Percentiles rank a stretch among this genome's conserved stretches.
phyloP scores from a whole-genome alignment of 192 early-diverging fungal species.

The Coemansia sp. region DNA sequence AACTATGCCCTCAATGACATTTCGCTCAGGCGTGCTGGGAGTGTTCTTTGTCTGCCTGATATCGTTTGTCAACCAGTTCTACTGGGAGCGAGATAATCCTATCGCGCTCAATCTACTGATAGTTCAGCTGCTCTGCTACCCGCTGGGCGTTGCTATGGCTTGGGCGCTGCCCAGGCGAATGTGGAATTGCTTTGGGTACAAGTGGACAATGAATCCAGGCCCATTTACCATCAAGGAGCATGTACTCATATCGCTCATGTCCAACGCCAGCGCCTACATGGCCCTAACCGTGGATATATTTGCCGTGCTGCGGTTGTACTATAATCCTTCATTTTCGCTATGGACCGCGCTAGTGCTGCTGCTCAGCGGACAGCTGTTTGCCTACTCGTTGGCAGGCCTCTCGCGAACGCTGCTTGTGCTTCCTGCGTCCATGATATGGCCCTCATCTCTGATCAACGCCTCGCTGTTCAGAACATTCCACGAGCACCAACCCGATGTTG shows the following conservation, averaged over 20 bases:
- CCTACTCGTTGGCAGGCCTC: slow-evolving; percentile 72
- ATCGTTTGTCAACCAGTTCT: slow-evolving; percentile 78
- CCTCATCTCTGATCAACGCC: slow-evolving; percentile 73
- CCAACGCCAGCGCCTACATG: slow-evolving; percentile 70
- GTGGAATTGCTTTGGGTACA: slow-evolving; percentile 59
- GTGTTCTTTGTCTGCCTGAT: slow-evolving; percentile 68
- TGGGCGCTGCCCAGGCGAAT: slow-evolving; percentile 61
- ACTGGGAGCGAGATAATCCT: slow-evolving; percentile 86
- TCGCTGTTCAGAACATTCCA: slow-evolving; percentile 83
- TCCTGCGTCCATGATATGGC: slow-evolving; percentile 90
- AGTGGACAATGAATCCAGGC: slow-evolving; percentile 74
- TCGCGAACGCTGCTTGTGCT: slow-evolving; percentile 78
- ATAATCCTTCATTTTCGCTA: slow-evolving; percentile 66
- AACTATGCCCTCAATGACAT: slow-evolving; percentile 69
- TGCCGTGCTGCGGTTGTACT: slow-evolving; percentile 68
- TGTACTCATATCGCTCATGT: slow-evolving; percentile 82
- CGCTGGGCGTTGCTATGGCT: slow-evolving; percentile 71
- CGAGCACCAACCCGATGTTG: slow-evolving; percentile 40
- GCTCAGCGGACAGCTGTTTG: slow-evolving; percentile 69
- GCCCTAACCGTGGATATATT: slow-evolving; percentile 77
- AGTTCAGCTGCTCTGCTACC: slow-evolving; percentile 77
- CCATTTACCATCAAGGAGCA: slow-evolving; percentile 91
- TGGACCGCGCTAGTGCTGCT: slow-evolving; percentile 67
- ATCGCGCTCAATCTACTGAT: slow-evolving; percentile 72
- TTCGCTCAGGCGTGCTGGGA: slow-evolving; percentile 72